Percentiles rank a stretch among this genome's conserved stretches.
Conservation (phyloP, 2,329 filamentous ascomycete species). For the Cercospora sp. region DNA sequence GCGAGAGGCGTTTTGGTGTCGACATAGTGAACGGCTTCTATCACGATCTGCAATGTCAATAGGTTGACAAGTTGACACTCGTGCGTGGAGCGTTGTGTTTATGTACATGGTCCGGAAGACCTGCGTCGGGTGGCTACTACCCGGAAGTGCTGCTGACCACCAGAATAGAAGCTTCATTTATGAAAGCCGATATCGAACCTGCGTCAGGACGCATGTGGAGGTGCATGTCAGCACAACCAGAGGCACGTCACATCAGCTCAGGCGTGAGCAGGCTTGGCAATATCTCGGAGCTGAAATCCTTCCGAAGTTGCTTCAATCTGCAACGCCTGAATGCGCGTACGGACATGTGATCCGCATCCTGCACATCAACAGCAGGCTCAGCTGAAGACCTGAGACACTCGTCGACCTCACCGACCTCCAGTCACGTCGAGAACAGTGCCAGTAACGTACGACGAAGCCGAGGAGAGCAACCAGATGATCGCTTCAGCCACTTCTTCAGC, state of each 20-base stretch:
- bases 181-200: background rate
- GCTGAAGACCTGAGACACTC: background rate
- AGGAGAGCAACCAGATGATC: conserved; percentile 32
- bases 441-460: conserved; percentile 27
- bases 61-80: background rate
- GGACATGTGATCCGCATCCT: background rate
- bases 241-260: conserved; percentile 2
- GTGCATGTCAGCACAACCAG: background rate
- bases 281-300: background rate
- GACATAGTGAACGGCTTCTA: background rate
- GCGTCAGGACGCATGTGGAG: background rate
- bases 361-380: background rate
- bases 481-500: conserved; percentile 35
- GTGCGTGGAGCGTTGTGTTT: background rate
- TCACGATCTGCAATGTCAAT: background rate
- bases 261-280: conserved; percentile 5
- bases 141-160: background rate
- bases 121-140: background rate
- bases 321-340: background rate
- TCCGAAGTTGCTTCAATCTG: background rate
- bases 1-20: conserved; percentile 20
- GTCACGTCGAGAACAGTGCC: conserved; percentile 28
- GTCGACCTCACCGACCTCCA: conserved; percentile 22
- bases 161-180: background rate
- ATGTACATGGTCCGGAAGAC: background rate